Base-by-base conservation (phyloP, 192 early-diverging fungal genomes). In the Backusella sp. region DNA sequence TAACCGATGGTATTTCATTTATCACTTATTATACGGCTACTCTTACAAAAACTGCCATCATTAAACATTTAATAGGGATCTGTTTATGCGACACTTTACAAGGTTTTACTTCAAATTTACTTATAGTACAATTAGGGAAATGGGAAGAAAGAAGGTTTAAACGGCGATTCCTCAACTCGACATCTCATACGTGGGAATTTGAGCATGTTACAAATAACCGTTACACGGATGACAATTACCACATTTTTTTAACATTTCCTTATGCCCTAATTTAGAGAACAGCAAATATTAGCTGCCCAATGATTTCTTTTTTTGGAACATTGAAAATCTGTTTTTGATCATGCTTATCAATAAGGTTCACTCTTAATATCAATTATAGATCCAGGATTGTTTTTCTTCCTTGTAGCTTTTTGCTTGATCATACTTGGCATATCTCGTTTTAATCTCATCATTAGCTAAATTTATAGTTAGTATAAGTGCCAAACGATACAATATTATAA, bases 161-260 rank as follows among this genome's bases (percentile, higher is more conserved):
- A 62, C 23, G 56, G 23, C 23, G 56, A 62, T 62, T 28, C 26
- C 2, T 14, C 56, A 62, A 28, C 56, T 62, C 56, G 56, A 62
- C 56, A 62, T 23, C 56, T 62, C 23, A 62, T 44, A 72, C 71
- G 71, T 72, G 71, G 46, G 71, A 72, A 72, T 42, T 41, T 30
- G 44, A 72, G 41, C 44, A 72, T 72, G 71, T 72, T 72, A 72
- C 71, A 72, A 72, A 72, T 72, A 36, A 9, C 21, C 23, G 71
- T 69, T 36, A 69, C 68, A 69, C 68, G 12, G 68, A 69, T 69
- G 30, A 69, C 68, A 69, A 69, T 69, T 69, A 39, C 39, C 68
- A 69, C 39, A 36, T 23, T 36, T 39, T 34, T 69, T 69, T 69
- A 69, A 42, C 23, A 62, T 28, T 62, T 62, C 56, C 23, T 62